A percentile compares a stretch with the other conserved stretches of the same genome.
Conservation (phyloP, 805 yeast species). For the Sungouiozyma intestinalis region DNA sequence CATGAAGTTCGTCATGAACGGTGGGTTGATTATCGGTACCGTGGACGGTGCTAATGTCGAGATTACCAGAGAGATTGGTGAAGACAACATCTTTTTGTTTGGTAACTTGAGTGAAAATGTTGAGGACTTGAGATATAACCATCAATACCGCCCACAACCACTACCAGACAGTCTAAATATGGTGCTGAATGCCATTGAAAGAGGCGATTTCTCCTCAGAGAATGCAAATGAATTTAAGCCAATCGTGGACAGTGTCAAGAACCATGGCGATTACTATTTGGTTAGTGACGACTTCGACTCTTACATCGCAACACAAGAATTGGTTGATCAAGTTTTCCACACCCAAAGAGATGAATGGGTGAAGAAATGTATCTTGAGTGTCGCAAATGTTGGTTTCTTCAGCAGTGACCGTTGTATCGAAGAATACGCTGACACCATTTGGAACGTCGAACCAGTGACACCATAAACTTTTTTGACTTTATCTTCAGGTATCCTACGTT, state of each 20-base stretch:
- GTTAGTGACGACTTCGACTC: conserved; percentile 86
- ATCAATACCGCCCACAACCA: conserved; percentile 43
- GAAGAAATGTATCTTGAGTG: conserved; percentile 63
- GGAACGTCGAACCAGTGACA: conserved; percentile 75
- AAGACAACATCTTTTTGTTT: conserved; percentile 82
- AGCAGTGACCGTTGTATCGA: conserved; percentile 83
- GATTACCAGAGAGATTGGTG: conserved; percentile 87
- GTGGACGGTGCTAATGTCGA: conserved; percentile 97
- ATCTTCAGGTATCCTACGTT: too few species aligned
- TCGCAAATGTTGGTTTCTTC: conserved; percentile 91
- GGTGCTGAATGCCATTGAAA: conserved; percentile 59
- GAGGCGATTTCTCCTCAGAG: conserved; percentile 61
- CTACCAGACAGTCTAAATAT: conserved; percentile 48
- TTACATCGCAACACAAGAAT: conserved; percentile 69
- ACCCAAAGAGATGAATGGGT: conserved; percentile 62
- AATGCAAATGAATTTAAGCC: conserved; percentile 49
- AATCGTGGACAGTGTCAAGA: conserved; percentile 56
- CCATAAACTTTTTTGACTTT: conserved; percentile 12
- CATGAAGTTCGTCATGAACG: conserved; percentile 91
- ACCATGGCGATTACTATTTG: conserved; percentile 77
- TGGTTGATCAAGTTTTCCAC: conserved; percentile 61
- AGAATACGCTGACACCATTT: conserved; percentile 84
- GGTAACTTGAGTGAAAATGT: conserved; percentile 88
- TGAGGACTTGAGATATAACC: conserved; percentile 71
- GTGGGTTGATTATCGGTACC: conserved; percentile 90